phyloP scores from a whole-genome alignment of 2,329 filamentous ascomycete genomes.

The Aspergillus sp. region DNA sequence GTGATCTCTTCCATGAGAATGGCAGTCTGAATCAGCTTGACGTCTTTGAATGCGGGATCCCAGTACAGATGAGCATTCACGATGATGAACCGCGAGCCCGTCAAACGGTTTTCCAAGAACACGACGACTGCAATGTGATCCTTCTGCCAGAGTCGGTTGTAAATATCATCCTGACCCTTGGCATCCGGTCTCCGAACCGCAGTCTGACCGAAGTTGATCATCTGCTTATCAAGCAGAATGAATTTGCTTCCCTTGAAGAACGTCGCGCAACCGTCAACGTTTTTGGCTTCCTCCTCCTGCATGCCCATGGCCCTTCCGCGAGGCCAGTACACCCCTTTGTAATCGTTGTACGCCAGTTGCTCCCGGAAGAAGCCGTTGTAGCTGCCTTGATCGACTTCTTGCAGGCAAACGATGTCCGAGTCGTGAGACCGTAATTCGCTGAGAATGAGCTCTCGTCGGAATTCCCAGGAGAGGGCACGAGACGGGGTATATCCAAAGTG shows the following conservation, averaged over 20 bases:
- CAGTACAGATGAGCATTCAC: slow-evolving; percentile 94
- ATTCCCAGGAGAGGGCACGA: slow-evolving; percentile 80
- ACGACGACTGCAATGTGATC: slow-evolving; percentile 93
- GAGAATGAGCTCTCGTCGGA: slow-evolving; percentile 77
- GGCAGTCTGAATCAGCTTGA: slow-evolving; percentile 94
- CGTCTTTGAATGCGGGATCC: slow-evolving; percentile 87
- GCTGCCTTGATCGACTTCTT: slow-evolving; percentile 89
- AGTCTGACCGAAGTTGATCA: slow-evolving; percentile 87
- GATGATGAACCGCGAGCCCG: slow-evolving; percentile 87
- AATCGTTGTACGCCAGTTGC: slow-evolving; percentile 81
- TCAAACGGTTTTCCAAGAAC: slow-evolving; percentile 88
- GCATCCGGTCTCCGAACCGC: slow-evolving; percentile 95
- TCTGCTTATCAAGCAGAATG: slow-evolving; percentile 87
- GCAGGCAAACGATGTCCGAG: slow-evolving; percentile 87
- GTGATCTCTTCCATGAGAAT: slow-evolving; percentile 91
- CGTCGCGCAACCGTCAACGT: slow-evolving; percentile 93
- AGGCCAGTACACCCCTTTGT: slow-evolving; percentile 91
- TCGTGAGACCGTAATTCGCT: slow-evolving; percentile 76
- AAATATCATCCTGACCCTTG: slow-evolving; percentile 96
- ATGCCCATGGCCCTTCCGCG: slow-evolving; percentile 89
- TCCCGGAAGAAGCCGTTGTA: slow-evolving; percentile 90
- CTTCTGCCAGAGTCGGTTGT: slow-evolving; percentile 97
- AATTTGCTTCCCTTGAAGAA: slow-evolving; percentile 97
- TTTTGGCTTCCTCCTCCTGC: slow-evolving; percentile 80
- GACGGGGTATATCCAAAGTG: slow-evolving; percentile 90